phyloP scores from a whole-genome alignment of 352 stramenopile genomes.

The Phytophthora sp. region DNA sequence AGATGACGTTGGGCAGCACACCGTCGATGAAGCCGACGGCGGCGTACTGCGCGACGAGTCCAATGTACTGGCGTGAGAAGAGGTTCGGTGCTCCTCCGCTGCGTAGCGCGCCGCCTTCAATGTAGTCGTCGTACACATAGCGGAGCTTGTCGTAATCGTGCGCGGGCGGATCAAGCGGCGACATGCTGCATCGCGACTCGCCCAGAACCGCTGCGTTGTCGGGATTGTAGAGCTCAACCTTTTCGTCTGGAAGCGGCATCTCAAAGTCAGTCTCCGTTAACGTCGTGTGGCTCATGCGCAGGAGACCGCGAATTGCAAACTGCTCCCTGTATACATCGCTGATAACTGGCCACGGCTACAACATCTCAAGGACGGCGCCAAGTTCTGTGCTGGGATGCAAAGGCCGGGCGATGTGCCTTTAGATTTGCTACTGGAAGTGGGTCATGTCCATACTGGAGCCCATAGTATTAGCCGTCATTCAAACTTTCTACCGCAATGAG shows the following conservation, averaged over 20 bases:
- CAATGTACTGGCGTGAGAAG: conserved; percentile 55
- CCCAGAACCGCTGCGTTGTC: conserved; percentile 32
- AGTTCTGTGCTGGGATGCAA: conserved; percentile 24
- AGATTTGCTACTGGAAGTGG: conserved; percentile 27
- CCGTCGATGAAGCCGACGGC: conserved; percentile 60
- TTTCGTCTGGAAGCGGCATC: conserved; percentile 34
- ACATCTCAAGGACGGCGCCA: not conserved
- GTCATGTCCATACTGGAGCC: conserved; percentile 6
- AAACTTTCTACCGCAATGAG: conserved; percentile 23
- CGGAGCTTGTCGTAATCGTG: conserved; percentile 44
- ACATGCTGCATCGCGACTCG: conserved; percentile 35
- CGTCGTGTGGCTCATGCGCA: conserved; percentile 25
- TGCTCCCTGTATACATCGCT: conserved; percentile 6
- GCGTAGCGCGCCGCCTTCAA: conserved; percentile 48
- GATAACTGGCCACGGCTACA: conserved; percentile 10
- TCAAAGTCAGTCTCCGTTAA: conserved; percentile 27
- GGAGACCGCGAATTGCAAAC: conserved; percentile 27
- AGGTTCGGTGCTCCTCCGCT: conserved; percentile 47
- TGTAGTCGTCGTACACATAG: conserved; percentile 51
- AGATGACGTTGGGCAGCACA: conserved; percentile 51
- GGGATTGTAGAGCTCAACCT: conserved; percentile 36
- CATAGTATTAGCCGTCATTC: conserved; percentile 24
- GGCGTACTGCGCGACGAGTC: conserved; percentile 60
- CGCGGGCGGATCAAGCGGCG: conserved; percentile 27
- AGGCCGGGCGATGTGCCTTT: conserved; percentile 18